Conservation (phyloP, 306 rosid species). For the Biancaea sappan region DNA sequence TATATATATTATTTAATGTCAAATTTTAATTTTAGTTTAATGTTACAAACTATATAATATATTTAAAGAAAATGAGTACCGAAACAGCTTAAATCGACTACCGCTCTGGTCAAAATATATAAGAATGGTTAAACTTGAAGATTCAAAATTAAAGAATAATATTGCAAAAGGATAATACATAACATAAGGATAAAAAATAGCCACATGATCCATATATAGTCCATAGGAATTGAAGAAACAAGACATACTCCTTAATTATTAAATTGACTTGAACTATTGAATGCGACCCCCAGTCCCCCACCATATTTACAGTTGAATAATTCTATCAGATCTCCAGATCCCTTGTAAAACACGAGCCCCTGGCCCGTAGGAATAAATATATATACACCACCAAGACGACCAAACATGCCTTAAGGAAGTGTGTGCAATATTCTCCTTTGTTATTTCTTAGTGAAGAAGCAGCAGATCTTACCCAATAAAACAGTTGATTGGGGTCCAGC, state of each 20-base stretch:
- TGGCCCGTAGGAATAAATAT: not conserved
- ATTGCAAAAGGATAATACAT: not conserved
- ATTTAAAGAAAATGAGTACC: too few relatives aligned
- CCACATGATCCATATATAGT: too few relatives aligned
- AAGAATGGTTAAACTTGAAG: not conserved
- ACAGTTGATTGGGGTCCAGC: constrained; percentile 7
- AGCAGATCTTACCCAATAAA: constrained; percentile 21
- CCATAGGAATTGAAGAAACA: not conserved
- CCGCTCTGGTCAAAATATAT: too few relatives aligned
- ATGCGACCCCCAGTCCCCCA: not conserved
- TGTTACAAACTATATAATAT: too few relatives aligned
- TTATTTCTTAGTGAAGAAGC: constrained; percentile 22
- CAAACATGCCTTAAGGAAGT: constrained; percentile 34
- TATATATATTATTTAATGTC: too few relatives aligned
- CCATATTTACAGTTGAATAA: not conserved
- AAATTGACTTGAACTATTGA: not conserved
- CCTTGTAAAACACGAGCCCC: not conserved
- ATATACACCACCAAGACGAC: not conserved
- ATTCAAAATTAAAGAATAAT: not conserved
- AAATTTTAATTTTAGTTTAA: too few relatives aligned
- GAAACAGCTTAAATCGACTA: too few relatives aligned
- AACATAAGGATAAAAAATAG: too few relatives aligned
- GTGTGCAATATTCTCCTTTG: not conserved
- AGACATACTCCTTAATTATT: not conserved
- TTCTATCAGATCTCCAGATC: not conserved